A percentile compares a stretch with the other conserved stretches of the same genome.
Evolutionary conservation across 1,284 basidiomycete species (phyloP).

Genomic region (Waitea zeae): DNA sequence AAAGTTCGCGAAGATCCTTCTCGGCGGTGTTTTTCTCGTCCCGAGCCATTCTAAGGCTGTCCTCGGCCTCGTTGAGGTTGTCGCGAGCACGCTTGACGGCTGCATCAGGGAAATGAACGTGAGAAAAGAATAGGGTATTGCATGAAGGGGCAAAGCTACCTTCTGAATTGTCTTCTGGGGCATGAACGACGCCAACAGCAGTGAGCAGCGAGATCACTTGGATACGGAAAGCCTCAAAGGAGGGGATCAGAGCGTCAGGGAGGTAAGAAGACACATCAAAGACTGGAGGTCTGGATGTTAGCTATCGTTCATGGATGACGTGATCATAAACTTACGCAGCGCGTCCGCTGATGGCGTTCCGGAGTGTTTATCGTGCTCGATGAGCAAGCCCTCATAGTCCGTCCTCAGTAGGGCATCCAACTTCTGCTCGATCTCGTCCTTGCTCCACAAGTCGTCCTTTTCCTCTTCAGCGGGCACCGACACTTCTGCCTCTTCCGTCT

Average conservation of each 20-base stretch:
- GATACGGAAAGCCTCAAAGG: slow-evolving; percentile 59
- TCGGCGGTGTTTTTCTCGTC: slow-evolving; percentile 31
- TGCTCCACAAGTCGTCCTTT: slow-evolving; percentile 31
- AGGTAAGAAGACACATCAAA: slow-evolving; percentile 76
- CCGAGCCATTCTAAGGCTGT: slow-evolving; percentile 24
- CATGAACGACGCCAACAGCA: slow-evolving; percentile 42
- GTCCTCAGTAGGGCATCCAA: slow-evolving; percentile 49
- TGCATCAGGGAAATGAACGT: slow-evolving; percentile 9
- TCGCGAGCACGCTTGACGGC: slow-evolving; percentile 47
- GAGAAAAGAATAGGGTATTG: neutral
- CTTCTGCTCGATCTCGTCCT: slow-evolving; percentile 36
- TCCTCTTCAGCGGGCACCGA: slow-evolving; percentile 16
- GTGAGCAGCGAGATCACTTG: slow-evolving; percentile 47
- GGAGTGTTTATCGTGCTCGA: slow-evolving; percentile 58
- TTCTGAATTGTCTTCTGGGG: slow-evolving; percentile 18
- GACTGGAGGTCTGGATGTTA: too few relatives aligned
- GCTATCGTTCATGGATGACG: too few relatives aligned
- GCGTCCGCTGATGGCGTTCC: slow-evolving; percentile 27
- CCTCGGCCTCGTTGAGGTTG: slow-evolving; percentile 43
- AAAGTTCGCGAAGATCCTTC: slow-evolving; percentile 42
- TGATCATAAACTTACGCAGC: slow-evolving; percentile 27
- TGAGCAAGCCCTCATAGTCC: slow-evolving; percentile 58
- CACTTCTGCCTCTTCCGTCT: slow-evolving; percentile 10
- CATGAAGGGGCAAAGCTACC: slow-evolving; percentile 23
- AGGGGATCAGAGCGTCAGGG: slow-evolving; percentile 66